Percentiles rank a stretch among this genome's conserved stretches.
These are phyloP conservation scores for Akebia trifoliata DNA, from an alignment of 164 flowering plant genomes.

Conservation along the genomic window DNA sequence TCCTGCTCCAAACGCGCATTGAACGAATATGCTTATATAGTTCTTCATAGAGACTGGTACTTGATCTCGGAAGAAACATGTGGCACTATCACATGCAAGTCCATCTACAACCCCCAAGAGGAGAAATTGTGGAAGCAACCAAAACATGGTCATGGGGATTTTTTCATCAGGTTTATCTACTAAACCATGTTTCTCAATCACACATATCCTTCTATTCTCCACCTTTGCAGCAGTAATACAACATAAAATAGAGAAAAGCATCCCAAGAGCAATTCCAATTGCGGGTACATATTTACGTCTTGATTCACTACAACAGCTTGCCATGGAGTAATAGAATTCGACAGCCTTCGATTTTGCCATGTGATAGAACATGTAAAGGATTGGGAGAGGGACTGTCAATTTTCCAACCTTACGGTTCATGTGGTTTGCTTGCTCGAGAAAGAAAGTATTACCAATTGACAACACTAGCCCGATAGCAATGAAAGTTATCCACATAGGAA, in stretches of 20 bases:
- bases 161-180: conserved; percentile 32
- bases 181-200: conserved; percentile 22
- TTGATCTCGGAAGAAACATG: conserved; percentile 17
- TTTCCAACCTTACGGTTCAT: no score
- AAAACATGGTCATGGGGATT: conserved; percentile 40
- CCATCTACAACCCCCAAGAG: conserved; percentile 33
- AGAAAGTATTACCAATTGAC: no score
- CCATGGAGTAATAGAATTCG: neutral
- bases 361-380: no score
- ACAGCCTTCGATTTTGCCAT: no score
- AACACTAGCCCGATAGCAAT: no score
- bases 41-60: conserved; percentile 12
- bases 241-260: conserved; percentile 28
- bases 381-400: no score
- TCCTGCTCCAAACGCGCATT: conserved; percentile 29
- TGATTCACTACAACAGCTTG: neutral
- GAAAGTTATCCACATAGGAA: no score
- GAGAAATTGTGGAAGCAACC: conserved; percentile 46
- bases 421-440: no score
- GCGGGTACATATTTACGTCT: conserved; percentile 9
- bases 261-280: conserved; percentile 20
- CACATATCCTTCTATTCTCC: conserved; percentile 28
- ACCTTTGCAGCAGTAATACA: conserved; percentile 39
- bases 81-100: conserved; percentile 5
- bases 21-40: conserved; percentile 12